Evolutionary conservation across 192 early-diverging fungal genomes (phyloP), one percentile per base, ranked within the genome.

Genomic region (Coemansia sp.): DNA sequence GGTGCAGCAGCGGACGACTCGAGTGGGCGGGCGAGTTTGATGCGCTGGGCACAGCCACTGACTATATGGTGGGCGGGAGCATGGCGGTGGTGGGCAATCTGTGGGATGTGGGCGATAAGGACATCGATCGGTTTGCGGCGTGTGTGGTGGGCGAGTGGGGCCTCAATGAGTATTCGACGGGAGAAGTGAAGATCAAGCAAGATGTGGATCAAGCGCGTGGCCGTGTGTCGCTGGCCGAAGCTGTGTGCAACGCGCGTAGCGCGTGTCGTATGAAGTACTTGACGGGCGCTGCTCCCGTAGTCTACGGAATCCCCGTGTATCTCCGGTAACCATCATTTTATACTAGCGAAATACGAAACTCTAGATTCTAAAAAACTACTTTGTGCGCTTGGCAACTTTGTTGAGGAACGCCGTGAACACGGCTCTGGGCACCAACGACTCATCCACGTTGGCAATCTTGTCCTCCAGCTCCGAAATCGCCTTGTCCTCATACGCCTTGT

Each of bases 31-130:
- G 96, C 0, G 93, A 96, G 56, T 98, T 91, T 77, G 95, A 99
- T 67, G 90, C 95, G 2, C 72, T 83, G 41, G 96, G 97, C 3
- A 88, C 88, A 25, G 86, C 90, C 0, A 63, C 93, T 17, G 87
- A 94, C 67, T 99, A 96, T 67, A 54, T 99, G 22, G 69, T 95
- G 37, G 93, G 82, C 21, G 93, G 94, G 25, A 88, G 92, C 64
- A 92, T 91, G 5, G 84, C 93, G 1, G 67, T 99, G 1, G 90
- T 96, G 3, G 94, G 91, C 19, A 99, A 96, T 58, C 78, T 99
- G 22, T 99, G 97, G 97, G 97, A 99, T 74, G 94, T 99, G 6
- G 97, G 95, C 2, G 97, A 99, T 72, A 84, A 87, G 64, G 95
- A 97, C 68, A 91, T 99, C 65, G 97, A 99, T 71, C 85, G 89